phyloP scores from a whole-genome alignment of 495 filamentous ascomycete species.

The Talaromyces stipitatus region DNA sequence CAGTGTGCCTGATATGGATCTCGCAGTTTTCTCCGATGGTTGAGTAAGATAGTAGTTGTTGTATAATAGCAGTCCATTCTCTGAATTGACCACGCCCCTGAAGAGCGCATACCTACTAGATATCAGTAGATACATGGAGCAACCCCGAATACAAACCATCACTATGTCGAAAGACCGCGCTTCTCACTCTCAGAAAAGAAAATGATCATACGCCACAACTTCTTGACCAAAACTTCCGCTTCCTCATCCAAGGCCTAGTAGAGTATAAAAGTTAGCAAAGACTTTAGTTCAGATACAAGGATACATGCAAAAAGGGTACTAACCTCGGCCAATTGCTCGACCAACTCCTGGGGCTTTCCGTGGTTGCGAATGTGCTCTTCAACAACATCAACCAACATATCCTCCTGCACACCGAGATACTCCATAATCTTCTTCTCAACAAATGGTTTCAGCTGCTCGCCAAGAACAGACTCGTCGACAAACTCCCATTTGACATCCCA shows the following conservation, averaged over 20 bases:
- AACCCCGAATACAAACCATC: too few relatives aligned
- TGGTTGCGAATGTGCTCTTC: constrained; percentile 78
- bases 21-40: constrained; percentile 14
- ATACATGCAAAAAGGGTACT: constrained; percentile 23
- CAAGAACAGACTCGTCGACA: constrained; percentile 76
- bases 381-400: constrained; percentile 88
- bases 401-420: constrained; percentile 92
- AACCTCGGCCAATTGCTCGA: constrained; percentile 77
- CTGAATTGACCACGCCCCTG: too few relatives aligned
- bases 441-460: constrained; percentile 85
- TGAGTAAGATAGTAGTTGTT: constrained; percentile 4
- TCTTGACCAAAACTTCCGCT: constrained; percentile 87
- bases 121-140: too few relatives aligned
- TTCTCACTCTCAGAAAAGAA: constrained; percentile 97
- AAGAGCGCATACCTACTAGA: too few relatives aligned
- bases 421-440: constrained; percentile 98
- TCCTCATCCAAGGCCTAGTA: constrained; percentile 87
- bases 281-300: constrained; percentile 7
- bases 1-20: neutral
- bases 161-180: constrained; percentile 57
- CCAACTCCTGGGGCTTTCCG: constrained; percentile 68
- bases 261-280: constrained; percentile 24
- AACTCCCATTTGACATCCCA: constrained; percentile 94
- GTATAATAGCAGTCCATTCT: too few relatives aligned
- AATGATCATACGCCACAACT: constrained; percentile 97